Percentiles rank a stretch among this genome's conserved stretches.
phyloP scores from a whole-genome alignment of 768 basidiomycete species.

The Dacryopinax primogenitus region DNA sequence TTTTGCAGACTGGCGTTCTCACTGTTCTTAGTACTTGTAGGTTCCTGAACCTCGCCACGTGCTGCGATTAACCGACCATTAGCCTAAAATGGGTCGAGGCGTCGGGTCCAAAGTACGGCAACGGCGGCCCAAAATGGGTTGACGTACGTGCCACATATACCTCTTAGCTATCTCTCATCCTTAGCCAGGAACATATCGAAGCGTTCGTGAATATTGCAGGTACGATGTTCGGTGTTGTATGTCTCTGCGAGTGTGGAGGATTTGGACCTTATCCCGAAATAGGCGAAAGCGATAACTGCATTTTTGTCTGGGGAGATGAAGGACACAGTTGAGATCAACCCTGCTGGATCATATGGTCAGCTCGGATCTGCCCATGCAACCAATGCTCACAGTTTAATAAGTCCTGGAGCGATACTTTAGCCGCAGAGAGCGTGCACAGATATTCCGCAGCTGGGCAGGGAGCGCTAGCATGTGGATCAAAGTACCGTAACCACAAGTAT shows the following conservation, averaged over 20 bases:
- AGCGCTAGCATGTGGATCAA: slow-evolving; percentile 91
- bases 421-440: slow-evolving; percentile 67
- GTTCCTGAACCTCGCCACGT: not conserved
- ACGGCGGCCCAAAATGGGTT: slow-evolving; percentile 79
- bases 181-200: slow-evolving; percentile 62
- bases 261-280: not conserved
- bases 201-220: slow-evolving; percentile 75
- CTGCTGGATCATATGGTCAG: slow-evolving; percentile 63
- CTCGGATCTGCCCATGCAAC: not conserved
- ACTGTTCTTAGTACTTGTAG: slow-evolving; percentile 62
- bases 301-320: slow-evolving; percentile 94
- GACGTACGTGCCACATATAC: slow-evolving; percentile 41
- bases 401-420: slow-evolving; percentile 85
- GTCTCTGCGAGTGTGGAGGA: not conserved
- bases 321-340: slow-evolving; percentile 77
- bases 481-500: slow-evolving; percentile 30
- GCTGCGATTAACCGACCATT: not conserved
- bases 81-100: slow-evolving; percentile 98
- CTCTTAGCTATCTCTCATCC: slow-evolving; percentile 4
- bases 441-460: slow-evolving; percentile 93
- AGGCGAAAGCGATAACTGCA: slow-evolving; percentile 91
- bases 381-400: slow-evolving; percentile 22
- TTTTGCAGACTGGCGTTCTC: slow-evolving; percentile 5
- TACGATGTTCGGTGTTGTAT: slow-evolving; percentile 29
- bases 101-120: slow-evolving; percentile 45